Evolutionary conservation across 306 rosid species (phyloP).

Genomic region (Corylus heterophylla): DNA sequence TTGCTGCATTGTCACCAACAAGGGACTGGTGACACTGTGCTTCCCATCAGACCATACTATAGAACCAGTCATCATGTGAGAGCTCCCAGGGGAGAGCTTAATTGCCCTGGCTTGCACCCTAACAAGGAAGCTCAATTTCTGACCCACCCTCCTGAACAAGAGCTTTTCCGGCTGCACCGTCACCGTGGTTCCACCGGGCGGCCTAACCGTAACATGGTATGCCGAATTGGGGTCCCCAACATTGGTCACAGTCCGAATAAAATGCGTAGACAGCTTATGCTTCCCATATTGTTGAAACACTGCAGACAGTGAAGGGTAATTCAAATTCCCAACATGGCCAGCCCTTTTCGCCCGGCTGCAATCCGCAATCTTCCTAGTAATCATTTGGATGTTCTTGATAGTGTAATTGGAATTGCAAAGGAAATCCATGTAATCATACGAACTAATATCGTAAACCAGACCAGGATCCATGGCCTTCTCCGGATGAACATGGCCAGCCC

Average conservation of each 20-base stretch:
- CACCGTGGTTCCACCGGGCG: constrained; percentile 54
- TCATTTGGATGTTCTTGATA: constrained; percentile 51
- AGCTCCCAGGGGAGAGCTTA: constrained; percentile 75
- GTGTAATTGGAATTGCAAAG: constrained; percentile 85
- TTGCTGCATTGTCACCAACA: constrained; percentile 89
- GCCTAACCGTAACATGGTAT: constrained; percentile 53
- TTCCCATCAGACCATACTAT: constrained; percentile 82
- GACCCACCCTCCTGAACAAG: constrained; percentile 66
- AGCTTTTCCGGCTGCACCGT: constrained; percentile 77
- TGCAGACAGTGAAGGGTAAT: constrained; percentile 75
- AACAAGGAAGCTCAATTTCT: constrained; percentile 78
- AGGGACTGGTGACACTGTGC: constrained; percentile 75
- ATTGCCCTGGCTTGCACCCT: constrained; percentile 66
- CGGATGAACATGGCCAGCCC: constrained; percentile 89
- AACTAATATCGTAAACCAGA: constrained; percentile 56
- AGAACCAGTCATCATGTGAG: constrained; percentile 60
- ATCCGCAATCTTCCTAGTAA: constrained; percentile 68
- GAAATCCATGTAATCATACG: constrained; percentile 74
- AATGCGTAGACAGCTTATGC: constrained; percentile 75
- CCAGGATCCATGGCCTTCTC: constrained; percentile 87
- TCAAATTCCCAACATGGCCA: constrained; percentile 79
- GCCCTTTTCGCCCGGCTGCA: constrained; percentile 70
- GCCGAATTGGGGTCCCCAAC: constrained; percentile 76
- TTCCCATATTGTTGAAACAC: constrained; percentile 82
- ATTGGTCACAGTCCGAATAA: constrained; percentile 79